Base-by-base conservation (phyloP, 2,329 filamentous ascomycete genomes). In the Alternaria infectoria region DNA sequence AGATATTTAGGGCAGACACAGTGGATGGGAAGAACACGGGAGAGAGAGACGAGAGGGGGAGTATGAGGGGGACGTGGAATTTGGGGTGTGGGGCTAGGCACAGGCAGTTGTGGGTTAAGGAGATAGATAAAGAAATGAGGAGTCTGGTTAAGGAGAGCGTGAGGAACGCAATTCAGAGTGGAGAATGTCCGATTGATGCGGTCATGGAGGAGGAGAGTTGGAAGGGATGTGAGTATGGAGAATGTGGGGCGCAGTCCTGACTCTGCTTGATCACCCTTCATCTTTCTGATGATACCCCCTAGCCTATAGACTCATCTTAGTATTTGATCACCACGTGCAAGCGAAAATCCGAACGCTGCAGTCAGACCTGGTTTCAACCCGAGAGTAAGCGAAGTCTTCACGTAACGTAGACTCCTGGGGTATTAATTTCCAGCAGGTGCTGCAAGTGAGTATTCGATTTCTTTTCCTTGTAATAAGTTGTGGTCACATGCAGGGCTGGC, bases 211-310 rank as follows among this genome's bases (percentile, higher is more conserved):
- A 63, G 40, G 62, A 36, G 15, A 44, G 32, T 3, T 69, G 63
- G 57, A 63, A 40, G 11, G 65, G 61, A 26, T 69, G 62, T 49
- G 62, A 69, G 19, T 60, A 44, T 54, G 64, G 46, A 2, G 56
- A 66, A 32, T 66, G 68, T 54, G 64, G 66, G 28, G 62, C 60
- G 12, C 68, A 70, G 57, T 67, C 62, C 19, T 69, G 23, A 64
- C 26, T 25, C 15, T 17, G 15, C 32, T 50, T 15, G 19, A 55
- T n/a, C 49, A 25, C 30, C 36, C 15, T 40, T 17, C 36, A 40
- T 17, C 36, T 40, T 17, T 40, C 36, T 40, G 36, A 40, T 40
- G n/a, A 40, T 2, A 40, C 36, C 0, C 36, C 9, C 36, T 40
- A 8, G 15, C 36, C 9, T 40, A 17, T 40, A 40, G 36, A 40